phyloP scores from a whole-genome alignment of 192 early-diverging fungal species.

The Coemansia sp. region DNA sequence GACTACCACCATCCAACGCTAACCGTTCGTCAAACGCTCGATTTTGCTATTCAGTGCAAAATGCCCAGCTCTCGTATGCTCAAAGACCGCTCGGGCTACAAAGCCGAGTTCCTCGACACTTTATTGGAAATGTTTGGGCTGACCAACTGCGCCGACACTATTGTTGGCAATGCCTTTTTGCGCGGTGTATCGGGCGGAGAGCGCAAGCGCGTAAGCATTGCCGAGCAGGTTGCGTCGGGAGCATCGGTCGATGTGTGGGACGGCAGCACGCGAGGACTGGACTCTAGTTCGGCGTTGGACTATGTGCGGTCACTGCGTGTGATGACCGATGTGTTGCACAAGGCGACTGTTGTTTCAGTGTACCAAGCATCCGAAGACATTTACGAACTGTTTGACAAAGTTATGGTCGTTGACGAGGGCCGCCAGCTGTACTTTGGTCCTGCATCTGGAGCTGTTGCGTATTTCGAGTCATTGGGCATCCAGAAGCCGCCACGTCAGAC shows the following conservation, averaged over 20 bases:
- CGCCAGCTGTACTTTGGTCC: slow-evolving; percentile 61
- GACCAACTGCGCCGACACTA: slow-evolving; percentile 50
- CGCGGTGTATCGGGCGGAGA: slow-evolving; percentile 82
- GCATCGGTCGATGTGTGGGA: slow-evolving; percentile 68
- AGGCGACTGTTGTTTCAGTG: slow-evolving; percentile 64
- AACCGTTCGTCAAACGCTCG: slow-evolving; percentile 74
- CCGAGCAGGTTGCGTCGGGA: slow-evolving; percentile 70
- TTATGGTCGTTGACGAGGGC: slow-evolving; percentile 53
- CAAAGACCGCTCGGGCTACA: slow-evolving; percentile 64
- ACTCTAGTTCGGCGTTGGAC: slow-evolving; percentile 79
- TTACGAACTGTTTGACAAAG: slow-evolving; percentile 63
- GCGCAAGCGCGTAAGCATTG: slow-evolving; percentile 75
- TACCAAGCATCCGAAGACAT: slow-evolving; percentile 76
- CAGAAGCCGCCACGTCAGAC: slow-evolving; percentile 57
- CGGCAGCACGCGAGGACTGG: slow-evolving; percentile 73
- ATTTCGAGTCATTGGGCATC: slow-evolving; percentile 57
- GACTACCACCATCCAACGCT: slow-evolving; percentile 78
- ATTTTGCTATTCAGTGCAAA: slow-evolving; percentile 75
- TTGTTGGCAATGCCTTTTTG: slow-evolving; percentile 72
- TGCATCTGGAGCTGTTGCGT: slow-evolving; percentile 46
- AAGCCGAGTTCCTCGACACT: slow-evolving; percentile 55
- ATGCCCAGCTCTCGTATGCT: slow-evolving; percentile 68
- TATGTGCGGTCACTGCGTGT: slow-evolving; percentile 75
- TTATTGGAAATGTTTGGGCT: slow-evolving; percentile 59
- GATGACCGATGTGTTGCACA: slow-evolving; percentile 66